phyloP scores from a whole-genome alignment of 129 eudicot genomes.

The Mikania micrantha region DNA sequence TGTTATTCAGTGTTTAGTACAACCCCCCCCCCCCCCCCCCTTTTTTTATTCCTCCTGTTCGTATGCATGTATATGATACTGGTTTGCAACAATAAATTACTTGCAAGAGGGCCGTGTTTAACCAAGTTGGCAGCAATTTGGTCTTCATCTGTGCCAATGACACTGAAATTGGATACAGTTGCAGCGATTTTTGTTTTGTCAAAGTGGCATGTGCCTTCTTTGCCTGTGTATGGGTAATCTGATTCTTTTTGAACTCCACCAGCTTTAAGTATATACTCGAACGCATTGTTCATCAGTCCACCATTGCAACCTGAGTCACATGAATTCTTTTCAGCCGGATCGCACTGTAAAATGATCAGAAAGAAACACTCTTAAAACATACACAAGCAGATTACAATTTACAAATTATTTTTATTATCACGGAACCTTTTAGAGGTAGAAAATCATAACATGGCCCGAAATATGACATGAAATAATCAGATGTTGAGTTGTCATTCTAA shows the following conservation, averaged over 20 bases:
- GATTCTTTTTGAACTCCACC: conserved; percentile 71
- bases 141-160: conserved; percentile 60
- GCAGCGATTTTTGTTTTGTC: conserved; percentile 74
- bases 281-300: conserved; percentile 89
- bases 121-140: conserved; percentile 92
- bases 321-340: conserved; percentile 52
- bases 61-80: neutral
- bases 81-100: conserved; percentile 27
- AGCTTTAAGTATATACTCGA: conserved; percentile 62
- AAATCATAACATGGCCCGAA: neutral
- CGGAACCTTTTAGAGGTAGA: neutral
- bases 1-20: too few species aligned
- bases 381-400: neutral
- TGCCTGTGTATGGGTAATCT: conserved; percentile 90
- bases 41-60: too few species aligned
- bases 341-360: conserved; percentile 47
- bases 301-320: conserved; percentile 92
- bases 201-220: conserved; percentile 63
- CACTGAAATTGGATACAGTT: conserved; percentile 75
- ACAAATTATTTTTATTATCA: neutral
- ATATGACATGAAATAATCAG: neutral
- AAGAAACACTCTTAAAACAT: neutral
- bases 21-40: too few species aligned
- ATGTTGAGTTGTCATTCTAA: neutral
- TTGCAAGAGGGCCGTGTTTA: conserved; percentile 89